Conservation (phyloP, 805 yeast genomes). For the Metschnikowia similis region DNA sequence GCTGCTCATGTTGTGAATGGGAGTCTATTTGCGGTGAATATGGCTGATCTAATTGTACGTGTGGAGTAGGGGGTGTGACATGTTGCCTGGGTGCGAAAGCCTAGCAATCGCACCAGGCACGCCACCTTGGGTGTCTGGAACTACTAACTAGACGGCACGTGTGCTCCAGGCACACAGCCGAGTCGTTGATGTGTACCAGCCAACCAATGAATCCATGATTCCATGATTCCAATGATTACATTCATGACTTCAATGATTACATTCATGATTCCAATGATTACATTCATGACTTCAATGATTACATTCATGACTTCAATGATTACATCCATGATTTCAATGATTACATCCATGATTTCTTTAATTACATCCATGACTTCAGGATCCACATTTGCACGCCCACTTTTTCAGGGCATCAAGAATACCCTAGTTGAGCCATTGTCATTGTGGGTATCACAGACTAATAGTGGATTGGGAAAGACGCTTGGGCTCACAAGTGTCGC, state of each 20-base stretch:
- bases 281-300: no score
- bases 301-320: no score
- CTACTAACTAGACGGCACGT: neutral
- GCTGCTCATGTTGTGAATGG: conserved; percentile 13
- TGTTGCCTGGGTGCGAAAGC: neutral
- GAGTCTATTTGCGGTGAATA: neutral
- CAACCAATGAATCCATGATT: no score
- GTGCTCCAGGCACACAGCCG: no score
- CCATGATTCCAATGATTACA: no score
- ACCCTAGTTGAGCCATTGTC: neutral
- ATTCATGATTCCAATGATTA: no score
- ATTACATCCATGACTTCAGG: no score
- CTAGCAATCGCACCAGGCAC: conserved; percentile 3
- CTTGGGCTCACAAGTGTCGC: neutral
- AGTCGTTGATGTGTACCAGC: no score
- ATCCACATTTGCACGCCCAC: no score
- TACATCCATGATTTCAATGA: no score
- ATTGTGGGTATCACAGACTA: neutral
- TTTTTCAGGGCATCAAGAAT: neutral
- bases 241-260: no score
- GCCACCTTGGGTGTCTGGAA: neutral
- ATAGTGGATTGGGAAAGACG: neutral
- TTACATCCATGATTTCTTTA: no score
- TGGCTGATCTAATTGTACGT: conserved; percentile 1
- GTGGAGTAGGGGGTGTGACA: conserved; percentile 5